Evolutionary conservation across 768 basidiomycete genomes (phyloP).

Genomic region (Boletus eberwhitei): DNA sequence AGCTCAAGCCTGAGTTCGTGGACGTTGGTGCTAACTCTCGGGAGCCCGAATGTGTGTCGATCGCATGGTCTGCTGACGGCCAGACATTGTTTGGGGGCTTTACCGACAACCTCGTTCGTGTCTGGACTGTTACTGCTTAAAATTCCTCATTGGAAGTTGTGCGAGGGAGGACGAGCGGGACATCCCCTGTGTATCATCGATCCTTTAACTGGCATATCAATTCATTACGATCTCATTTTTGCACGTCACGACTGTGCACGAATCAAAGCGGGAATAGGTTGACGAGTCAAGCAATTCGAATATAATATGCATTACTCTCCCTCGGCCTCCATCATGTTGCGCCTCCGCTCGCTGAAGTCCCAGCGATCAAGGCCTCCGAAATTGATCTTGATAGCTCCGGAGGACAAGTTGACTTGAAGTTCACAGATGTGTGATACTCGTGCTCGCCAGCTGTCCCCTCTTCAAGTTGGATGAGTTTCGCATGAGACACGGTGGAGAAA

Average conservation of each 20-base stretch:
- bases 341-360: constrained; percentile 58
- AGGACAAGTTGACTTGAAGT: constrained; percentile 63
- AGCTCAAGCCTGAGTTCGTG: constrained; percentile 93
- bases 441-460: constrained; percentile 81
- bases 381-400: constrained; percentile 61
- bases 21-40: constrained; percentile 68
- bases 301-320: neutral
- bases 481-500: neutral
- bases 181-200: constrained; percentile 23
- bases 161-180: constrained; percentile 11
- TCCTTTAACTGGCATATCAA: constrained; percentile 25
- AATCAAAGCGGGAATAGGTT: neutral
- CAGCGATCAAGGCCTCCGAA: constrained; percentile 77
- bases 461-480: constrained; percentile 28
- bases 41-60: constrained; percentile 91
- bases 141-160: constrained; percentile 22
- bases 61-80: constrained; percentile 98
- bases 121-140: constrained; percentile 77
- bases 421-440: constrained; percentile 67
- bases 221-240: constrained; percentile 14
- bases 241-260: neutral
- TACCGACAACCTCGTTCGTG: constrained; percentile 91
- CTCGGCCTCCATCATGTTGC: constrained; percentile 61
- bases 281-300: neutral
- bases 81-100: constrained; percentile 97